Base-by-base conservation (phyloP, 441 rosid species). In the Erodium trifolium region DNA sequence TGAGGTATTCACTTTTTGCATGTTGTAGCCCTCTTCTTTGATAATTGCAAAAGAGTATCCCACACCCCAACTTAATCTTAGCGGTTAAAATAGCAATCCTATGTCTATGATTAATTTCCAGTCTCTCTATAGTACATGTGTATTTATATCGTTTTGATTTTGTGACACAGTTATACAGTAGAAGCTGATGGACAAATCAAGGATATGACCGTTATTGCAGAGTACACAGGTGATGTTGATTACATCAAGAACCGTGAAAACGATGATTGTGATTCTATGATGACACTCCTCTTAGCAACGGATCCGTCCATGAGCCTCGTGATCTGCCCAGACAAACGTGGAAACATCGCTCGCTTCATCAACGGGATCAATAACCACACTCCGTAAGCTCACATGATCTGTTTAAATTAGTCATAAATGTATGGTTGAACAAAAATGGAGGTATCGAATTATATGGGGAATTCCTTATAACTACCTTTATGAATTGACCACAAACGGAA, bases 181-280 rank as follows among this genome's bases (percentile, higher is more conserved):
- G 90, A 89, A 79, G 92, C 93, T 16, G 96, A 89, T 76, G 82
- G 83, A 72, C 89, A 75, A 66, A 89, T 91, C 39, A 91, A 87
- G 80, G 97, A 89, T 82, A 75, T 89, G 83, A 91, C 97, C 66
- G 79, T 91, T 72, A 79, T 91, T 70, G 82, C 89, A 39, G 97
- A 91, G 75, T 91, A 91, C 81, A 79, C 88, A 10, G 97, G 97
- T 10, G 92, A 91, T 71, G 96, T 91, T 76, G 96, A 91, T 83
- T 91, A 82, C 79, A 75, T 89, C 65, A 81, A 76, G 69, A 89
- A 85, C 77, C 82, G 93, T 31, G 93, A 91, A 75, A 77, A 80
- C 45, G 96, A 91, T 53, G 97, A 91, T 68, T 87, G 97, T 67
- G 97, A 91, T 75, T 86, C 92, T 81, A 79, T 91, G 81, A 91